phyloP scores from a whole-genome alignment of 805 yeast species.

The Wickerhamiella bombiphila region DNA sequence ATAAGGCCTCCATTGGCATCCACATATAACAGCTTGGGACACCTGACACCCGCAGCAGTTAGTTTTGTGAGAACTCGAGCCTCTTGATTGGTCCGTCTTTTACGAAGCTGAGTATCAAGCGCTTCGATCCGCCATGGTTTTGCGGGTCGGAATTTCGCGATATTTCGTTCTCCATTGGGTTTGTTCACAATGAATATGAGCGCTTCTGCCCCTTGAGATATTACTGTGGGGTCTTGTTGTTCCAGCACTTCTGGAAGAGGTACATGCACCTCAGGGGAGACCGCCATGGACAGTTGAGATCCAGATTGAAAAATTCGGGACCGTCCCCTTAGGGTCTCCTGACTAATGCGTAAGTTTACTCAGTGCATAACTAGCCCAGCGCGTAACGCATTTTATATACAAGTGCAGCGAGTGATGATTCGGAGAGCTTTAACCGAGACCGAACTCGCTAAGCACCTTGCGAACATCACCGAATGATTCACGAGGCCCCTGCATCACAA shows the following conservation, averaged over 20 bases:
- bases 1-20: conserved; percentile 68
- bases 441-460: conserved; percentile 48
- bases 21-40: conserved; percentile 61
- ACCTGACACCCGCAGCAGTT: conserved; percentile 35
- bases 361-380: neutral
- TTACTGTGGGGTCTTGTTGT: conserved; percentile 6
- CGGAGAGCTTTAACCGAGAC: no score
- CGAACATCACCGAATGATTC: conserved; percentile 76
- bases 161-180: conserved; percentile 20
- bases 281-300: no score
- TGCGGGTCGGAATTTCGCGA: conserved; percentile 73
- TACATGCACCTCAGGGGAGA: conserved; percentile 6
- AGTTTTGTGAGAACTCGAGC: conserved; percentile 59
- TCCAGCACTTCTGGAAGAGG: conserved; percentile 12
- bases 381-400: no score
- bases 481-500: conserved; percentile 80
- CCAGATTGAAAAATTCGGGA: neutral
- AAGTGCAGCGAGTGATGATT: no score
- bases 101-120: conserved; percentile 62
- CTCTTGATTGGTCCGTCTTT: conserved; percentile 71
- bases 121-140: conserved; percentile 82
- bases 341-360: neutral
- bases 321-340: neutral
- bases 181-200: conserved; percentile 9
- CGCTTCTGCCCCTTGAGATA: conserved; percentile 21